These are phyloP conservation scores for Penicillium sp. DNA, from an alignment of 2,329 filamentous ascomycete genomes.

Conservation along the genomic window DNA sequence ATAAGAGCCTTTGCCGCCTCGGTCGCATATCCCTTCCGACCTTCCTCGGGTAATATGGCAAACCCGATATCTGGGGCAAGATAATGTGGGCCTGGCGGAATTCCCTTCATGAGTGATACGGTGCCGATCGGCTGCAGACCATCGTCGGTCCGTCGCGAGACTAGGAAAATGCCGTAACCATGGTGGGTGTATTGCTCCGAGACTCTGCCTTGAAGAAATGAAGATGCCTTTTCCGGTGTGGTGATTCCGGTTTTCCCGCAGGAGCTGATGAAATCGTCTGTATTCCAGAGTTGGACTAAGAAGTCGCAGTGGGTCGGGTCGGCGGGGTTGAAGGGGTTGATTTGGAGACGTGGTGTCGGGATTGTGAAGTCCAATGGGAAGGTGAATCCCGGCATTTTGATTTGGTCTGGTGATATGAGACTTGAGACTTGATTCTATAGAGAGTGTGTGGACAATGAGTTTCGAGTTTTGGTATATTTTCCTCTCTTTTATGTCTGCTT, in stretches of 20 bases:
- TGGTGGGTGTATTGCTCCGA: slow-evolving; percentile 8
- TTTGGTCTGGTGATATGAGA: neutral
- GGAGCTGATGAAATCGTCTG: slow-evolving; percentile 16
- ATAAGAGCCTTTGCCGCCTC: slow-evolving; percentile 22
- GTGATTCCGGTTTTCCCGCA: slow-evolving; percentile 12
- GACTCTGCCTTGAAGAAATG: slow-evolving; percentile 10
- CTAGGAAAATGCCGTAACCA: slow-evolving; percentile 10
- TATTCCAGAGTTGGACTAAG: slow-evolving; percentile 20
- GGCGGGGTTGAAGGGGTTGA: slow-evolving; percentile 15
- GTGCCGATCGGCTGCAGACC: slow-evolving; percentile 11
- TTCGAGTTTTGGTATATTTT: too few relatives aligned
- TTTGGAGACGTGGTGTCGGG: slow-evolving; percentile 16
- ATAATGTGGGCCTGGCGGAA: slow-evolving; percentile 13
- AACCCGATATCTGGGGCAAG: slow-evolving; percentile 27
- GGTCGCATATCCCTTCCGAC: slow-evolving; percentile 28
- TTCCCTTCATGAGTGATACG: slow-evolving; percentile 19
- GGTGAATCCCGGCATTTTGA: neutral
- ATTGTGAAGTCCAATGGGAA: slow-evolving; percentile 14
- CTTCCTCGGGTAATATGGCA: slow-evolving; percentile 22
- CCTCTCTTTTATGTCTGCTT: neutral
- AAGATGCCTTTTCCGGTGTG: slow-evolving; percentile 9
- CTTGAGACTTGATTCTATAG: neutral
- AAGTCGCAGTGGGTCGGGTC: slow-evolving; percentile 15
- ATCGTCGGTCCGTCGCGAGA: slow-evolving; percentile 3
- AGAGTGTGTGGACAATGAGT: neutral